Percentiles rank a stretch among this genome's conserved stretches.
These are phyloP conservation scores for Ophiocordyceps polyrhachis-furcata DNA, from an alignment of 2,329 filamentous ascomycete genomes.

Conservation along the genomic window DNA sequence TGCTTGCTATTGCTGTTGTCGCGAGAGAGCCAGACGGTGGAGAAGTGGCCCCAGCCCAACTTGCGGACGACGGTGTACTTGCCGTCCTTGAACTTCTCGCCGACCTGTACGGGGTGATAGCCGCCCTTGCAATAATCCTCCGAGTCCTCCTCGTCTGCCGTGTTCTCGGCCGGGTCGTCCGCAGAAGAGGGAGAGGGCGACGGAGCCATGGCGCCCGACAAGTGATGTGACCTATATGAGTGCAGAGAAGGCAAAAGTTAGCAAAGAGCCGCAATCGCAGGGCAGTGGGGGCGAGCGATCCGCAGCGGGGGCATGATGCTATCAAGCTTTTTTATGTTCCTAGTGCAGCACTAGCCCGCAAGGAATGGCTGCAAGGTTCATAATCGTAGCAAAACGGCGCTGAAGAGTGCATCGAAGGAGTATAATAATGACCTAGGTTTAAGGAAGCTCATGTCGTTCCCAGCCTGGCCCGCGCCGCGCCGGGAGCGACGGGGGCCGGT, in stretches of 20 bases:
- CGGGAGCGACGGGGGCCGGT: conserved; percentile 6
- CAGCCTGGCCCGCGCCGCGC: conserved; percentile 15
- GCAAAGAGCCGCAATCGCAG: conserved; percentile 4
- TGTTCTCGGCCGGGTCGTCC: conserved; percentile 76
- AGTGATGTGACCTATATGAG: conserved; percentile 29
- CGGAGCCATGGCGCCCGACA: conserved; percentile 41
- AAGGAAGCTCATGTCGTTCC: conserved; percentile 22
- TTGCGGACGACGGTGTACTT: conserved; percentile 94
- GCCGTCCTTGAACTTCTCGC: conserved; percentile 94
- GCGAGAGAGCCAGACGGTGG: conserved; percentile 73
- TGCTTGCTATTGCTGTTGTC: conserved; percentile 84
- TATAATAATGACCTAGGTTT: conserved; percentile 19
- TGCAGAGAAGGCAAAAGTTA: conserved; percentile 1
- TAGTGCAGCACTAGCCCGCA: background rate
- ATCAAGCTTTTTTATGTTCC: background rate
- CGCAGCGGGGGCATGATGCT: background rate
- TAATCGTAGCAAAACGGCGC: background rate
- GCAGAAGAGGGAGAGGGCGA: conserved; percentile 65
- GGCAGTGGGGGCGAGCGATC: background rate
- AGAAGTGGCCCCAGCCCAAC: conserved; percentile 96
- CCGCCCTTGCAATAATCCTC: conserved; percentile 99
- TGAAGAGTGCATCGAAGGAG: too few relatives aligned
- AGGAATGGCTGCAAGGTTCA: background rate
- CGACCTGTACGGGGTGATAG: conserved; percentile 86
- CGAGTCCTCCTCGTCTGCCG: conserved; percentile 94